Percentiles rank a stretch among this genome's conserved stretches.
Evolutionary conservation across 306 rosid genomes (phyloP).

Genomic region (Citrullus colocynthis): DNA sequence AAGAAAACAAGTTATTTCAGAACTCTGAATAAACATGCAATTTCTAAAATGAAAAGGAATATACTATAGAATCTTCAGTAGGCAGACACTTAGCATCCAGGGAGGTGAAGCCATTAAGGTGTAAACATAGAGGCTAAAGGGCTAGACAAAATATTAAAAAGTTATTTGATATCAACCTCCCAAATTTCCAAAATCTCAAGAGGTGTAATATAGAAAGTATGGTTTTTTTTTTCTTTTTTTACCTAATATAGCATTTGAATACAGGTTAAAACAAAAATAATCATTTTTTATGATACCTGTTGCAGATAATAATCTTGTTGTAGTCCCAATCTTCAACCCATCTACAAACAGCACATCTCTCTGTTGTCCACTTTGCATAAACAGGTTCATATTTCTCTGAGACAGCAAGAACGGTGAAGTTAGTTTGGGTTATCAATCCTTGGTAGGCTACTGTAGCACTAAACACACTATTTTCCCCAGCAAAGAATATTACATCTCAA

Average conservation of each 20-base stretch:
- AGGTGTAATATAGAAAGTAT: background rate
- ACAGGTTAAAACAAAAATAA: background rate
- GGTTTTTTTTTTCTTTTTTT: background rate
- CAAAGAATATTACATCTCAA: background rate
- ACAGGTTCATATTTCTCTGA: slow-evolving; percentile 96
- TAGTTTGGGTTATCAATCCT: slow-evolving; percentile 10
- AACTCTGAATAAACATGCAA: background rate
- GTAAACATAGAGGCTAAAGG: background rate
- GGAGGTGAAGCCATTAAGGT: background rate
- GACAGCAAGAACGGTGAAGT: slow-evolving; percentile 12
- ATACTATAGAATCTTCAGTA: background rate
- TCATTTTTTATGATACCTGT: slow-evolving; percentile 37
- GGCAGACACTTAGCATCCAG: background rate
- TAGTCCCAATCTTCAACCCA: slow-evolving; percentile 99
- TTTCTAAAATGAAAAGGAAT: background rate
- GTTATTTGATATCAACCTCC: background rate
- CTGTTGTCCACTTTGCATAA: slow-evolving; percentile 95
- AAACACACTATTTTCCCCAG: background rate
- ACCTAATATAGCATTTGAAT: background rate
- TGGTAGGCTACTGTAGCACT: background rate
- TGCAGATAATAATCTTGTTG: slow-evolving; percentile 96
- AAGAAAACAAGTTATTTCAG: background rate
- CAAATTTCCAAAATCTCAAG: background rate
- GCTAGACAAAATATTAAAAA: background rate
- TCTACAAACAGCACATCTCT: slow-evolving; percentile 98